A percentile compares a stretch with the other conserved stretches of the same genome.
These are phyloP conservation scores for Ricinus communis DNA, from an alignment of 345 rosid genomes.

Conservation along the genomic window DNA sequence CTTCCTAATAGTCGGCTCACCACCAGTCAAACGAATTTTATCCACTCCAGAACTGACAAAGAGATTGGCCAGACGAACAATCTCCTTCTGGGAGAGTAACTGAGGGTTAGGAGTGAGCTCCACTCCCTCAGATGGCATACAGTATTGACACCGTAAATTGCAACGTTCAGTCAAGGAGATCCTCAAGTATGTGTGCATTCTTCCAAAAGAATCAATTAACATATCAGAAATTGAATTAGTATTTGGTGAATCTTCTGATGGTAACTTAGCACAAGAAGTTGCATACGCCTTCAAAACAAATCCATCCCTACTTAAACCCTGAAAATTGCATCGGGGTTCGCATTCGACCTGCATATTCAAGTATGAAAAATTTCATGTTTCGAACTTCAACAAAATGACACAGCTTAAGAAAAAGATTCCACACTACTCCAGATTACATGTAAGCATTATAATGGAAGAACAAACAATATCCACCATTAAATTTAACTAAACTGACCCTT, in stretches of 20 bases:
- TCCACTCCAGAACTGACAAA: conserved; percentile 83
- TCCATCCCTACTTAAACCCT: neutral
- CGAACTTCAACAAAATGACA: neutral
- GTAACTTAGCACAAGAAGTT: conserved; percentile 44
- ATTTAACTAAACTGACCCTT: no score
- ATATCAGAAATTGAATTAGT: conserved; percentile 58
- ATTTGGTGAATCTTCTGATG: conserved; percentile 36
- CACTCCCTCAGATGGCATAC: conserved; percentile 93
- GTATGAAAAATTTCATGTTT: neutral
- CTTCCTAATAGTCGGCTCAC: conserved; percentile 85
- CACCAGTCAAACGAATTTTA: conserved; percentile 92
- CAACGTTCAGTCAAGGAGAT: conserved; percentile 91
- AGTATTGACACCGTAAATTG: conserved; percentile 91
- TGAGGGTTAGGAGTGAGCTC: conserved; percentile 74
- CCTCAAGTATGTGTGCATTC: conserved; percentile 84
- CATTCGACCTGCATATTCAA: conserved; percentile 20
- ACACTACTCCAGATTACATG: neutral
- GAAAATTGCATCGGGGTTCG: conserved; percentile 10
- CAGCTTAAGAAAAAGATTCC: neutral
- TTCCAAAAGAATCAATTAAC: conserved; percentile 87
- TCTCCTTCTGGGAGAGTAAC: conserved; percentile 61
- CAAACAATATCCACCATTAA: no score
- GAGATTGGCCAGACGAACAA: conserved; percentile 63
- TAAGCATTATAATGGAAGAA: no score
- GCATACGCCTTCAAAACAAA: conserved; percentile 23